Percentiles rank a stretch among this genome's conserved stretches.
Evolutionary conservation across 345 rosid genomes (phyloP).

Genomic region (Lepidium didymum): DNA sequence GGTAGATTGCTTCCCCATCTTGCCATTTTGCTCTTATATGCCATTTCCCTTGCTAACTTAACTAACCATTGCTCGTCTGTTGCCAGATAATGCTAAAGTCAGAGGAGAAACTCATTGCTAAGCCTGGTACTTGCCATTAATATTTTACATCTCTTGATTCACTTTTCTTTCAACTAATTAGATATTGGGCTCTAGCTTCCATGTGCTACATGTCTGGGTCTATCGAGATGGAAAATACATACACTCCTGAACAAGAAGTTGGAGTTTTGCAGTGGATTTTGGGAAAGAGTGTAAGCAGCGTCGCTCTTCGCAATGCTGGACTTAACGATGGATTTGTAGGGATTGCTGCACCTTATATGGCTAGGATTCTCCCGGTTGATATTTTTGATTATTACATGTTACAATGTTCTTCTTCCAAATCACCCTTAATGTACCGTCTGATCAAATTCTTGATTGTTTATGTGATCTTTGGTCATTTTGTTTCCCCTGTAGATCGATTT

Average conservation of each 20-base stretch:
- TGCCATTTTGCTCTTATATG: not conserved
- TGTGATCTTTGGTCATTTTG: constrained; percentile 3
- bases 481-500: constrained; percentile 62
- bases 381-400: not conserved
- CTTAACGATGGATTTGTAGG: constrained; percentile 83
- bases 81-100: constrained; percentile 88
- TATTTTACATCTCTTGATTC: not conserved
- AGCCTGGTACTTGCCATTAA: constrained; percentile 52
- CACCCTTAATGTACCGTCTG: not conserved
- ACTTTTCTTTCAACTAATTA: not conserved
- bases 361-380: constrained; percentile 96
- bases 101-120: constrained; percentile 74
- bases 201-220: constrained; percentile 99
- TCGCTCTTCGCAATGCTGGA: constrained; percentile 60
- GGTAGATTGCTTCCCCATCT: constrained; percentile 33
- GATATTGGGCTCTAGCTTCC: constrained; percentile 41
- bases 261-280: constrained; percentile 98
- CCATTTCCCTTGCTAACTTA: not conserved
- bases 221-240: constrained; percentile 81
- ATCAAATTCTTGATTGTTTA: not conserved
- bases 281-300: constrained; percentile 73
- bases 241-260: constrained; percentile 79
- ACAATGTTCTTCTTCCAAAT: not conserved
- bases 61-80: not conserved
- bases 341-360: constrained; percentile 88